Base-by-base conservation (phyloP, 140 eudicot species). In the Anethum foeniculum region DNA sequence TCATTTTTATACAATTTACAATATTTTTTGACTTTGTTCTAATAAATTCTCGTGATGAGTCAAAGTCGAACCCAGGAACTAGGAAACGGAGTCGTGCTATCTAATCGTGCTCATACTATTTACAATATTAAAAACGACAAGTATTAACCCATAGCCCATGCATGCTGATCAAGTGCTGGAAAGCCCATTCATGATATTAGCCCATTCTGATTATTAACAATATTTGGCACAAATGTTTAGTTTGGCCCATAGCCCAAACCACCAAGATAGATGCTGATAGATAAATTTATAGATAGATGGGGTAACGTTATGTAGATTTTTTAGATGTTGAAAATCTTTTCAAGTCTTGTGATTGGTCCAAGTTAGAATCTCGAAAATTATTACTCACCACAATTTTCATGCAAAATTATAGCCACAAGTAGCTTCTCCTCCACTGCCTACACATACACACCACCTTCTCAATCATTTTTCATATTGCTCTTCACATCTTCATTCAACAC, bases 271-370 rank as follows among this genome's bases (percentile, higher is more conserved):
- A 27, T 5, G 44, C 2, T 75, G 60, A 4, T 3, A 34, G 82
- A 79, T 79, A 79, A 65, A 65, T 64, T 48, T 79, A 67, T 67
- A 27, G 82, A 79, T 79, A 79, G 32, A 46, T 19, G 36, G 72
- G 60, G 47, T 46, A 41, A 4, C 47, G 27, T 15, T 15, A 9
- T 41, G 72, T 3, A 79, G n/a, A n/a, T n/a, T n/a, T n/a, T n/a
- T n/a, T n/a, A n/a, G 76, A 64, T 65, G 36, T 27, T 1, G 76
- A 58, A 67, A 64, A 79, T 79, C 82, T 79, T 79, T 64, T 67
- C 18, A 4, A 67, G 82, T 4, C 0, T 18, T 67, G 1, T 65
- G 77, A 65, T 79, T 79, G 82, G 82, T 79, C 44, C 30, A 79
- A 18, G 7, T 1, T 0, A 13, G 77, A 67, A 65, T 39, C 82